Percentiles rank a stretch among this genome's conserved stretches.
Evolutionary conservation across 2,329 filamentous ascomycete species (phyloP).

Genomic region (Trichoderma sp.): DNA sequence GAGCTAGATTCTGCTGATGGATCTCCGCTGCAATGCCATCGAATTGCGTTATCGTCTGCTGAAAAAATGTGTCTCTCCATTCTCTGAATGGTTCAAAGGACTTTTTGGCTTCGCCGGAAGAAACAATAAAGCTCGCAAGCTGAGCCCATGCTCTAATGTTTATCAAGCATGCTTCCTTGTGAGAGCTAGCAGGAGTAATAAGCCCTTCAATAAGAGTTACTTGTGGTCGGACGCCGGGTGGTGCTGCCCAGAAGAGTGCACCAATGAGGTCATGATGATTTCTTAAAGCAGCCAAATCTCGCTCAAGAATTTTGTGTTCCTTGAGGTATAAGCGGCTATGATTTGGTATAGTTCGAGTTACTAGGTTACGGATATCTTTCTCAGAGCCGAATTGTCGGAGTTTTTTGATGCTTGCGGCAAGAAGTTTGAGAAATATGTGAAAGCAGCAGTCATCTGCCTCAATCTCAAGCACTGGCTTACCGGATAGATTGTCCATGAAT

Average conservation of each 20-base stretch:
- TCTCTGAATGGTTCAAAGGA: conserved; percentile 51
- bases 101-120: conserved; percentile 50
- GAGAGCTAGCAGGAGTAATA: conserved; percentile 62
- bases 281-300: conserved; percentile 65
- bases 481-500: conserved; percentile 62
- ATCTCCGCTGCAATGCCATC: conserved; percentile 59
- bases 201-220: conserved; percentile 61
- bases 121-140: conserved; percentile 61
- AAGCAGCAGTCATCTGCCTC: conserved; percentile 65
- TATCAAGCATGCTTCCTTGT: conserved; percentile 68
- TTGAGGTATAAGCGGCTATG: conserved; percentile 67
- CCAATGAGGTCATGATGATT: conserved; percentile 72
- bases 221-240: conserved; percentile 56
- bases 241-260: conserved; percentile 67
- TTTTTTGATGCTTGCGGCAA: conserved; percentile 60
- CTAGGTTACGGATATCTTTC: conserved; percentile 65
- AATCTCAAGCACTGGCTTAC: conserved; percentile 52
- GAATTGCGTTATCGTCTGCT: conserved; percentile 61
- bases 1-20: conserved; percentile 56
- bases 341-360: conserved; percentile 66
- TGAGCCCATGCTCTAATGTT: conserved; percentile 67
- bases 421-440: conserved; percentile 68
- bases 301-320: conserved; percentile 62
- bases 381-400: conserved; percentile 51
- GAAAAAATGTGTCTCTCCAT: conserved; percentile 62